phyloP scores from a whole-genome alignment of 2,329 filamentous ascomycete genomes.

The Tetracladium maxilliforme region DNA sequence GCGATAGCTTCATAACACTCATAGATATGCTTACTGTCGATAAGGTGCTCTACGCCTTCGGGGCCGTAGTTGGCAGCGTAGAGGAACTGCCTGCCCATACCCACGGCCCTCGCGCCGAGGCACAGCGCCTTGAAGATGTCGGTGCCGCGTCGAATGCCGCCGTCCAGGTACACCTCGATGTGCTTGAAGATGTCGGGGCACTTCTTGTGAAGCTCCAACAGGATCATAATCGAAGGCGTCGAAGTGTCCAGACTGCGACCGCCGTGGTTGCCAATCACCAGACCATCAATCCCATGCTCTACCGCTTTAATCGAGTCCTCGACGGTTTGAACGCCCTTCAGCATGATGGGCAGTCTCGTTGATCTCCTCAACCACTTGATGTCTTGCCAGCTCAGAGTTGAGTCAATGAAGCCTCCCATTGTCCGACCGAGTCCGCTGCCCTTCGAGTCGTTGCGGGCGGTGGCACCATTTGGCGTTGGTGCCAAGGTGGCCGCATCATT shows the following conservation, averaged over 20 bases:
- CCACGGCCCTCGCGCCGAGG: conserved; percentile 43
- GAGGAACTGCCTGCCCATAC: conserved; percentile 41
- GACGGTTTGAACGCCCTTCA: conserved; percentile 55
- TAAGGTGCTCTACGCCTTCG: conserved; percentile 31
- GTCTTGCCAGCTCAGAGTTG: conserved; percentile 45
- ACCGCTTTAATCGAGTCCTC: conserved; percentile 42
- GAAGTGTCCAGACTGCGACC: conserved; percentile 33
- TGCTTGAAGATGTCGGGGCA: conserved; percentile 40
- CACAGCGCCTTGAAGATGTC: conserved; percentile 50
- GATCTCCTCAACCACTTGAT: conserved; percentile 44
- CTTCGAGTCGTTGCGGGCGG: conserved; percentile 27
- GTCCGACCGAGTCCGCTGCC: conserved; percentile 35
- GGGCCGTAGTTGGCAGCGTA: conserved; percentile 42
- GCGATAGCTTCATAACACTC: too few relatives aligned
- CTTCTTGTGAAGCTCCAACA: conserved; percentile 43
- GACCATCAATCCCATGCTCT: conserved; percentile 43
- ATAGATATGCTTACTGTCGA: conserved; percentile 32
- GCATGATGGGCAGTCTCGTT: conserved; percentile 35
- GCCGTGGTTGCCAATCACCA: conserved; percentile 53
- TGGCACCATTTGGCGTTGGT: conserved; percentile 26
- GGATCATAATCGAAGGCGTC: conserved; percentile 34
- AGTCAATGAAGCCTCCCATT: conserved; percentile 36
- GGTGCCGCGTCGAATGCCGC: conserved; percentile 42
- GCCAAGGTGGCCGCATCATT: conserved; percentile 25
- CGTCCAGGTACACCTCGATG: conserved; percentile 45